Conservation (phyloP, 495 filamentous ascomycete genomes). For the Cenococcum geophilum region DNA sequence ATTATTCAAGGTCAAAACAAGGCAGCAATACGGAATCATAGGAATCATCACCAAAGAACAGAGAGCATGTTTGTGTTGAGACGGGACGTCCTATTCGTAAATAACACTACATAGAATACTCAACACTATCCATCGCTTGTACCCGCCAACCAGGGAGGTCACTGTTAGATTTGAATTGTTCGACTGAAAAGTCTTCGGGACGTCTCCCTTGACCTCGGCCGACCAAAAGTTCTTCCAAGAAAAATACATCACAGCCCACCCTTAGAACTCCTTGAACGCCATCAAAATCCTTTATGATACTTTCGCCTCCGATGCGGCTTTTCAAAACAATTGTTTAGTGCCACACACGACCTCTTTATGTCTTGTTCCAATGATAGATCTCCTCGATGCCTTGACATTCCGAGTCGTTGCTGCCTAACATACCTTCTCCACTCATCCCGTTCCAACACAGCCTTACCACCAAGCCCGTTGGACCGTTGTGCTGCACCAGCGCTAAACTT, state of each 20-base stretch:
- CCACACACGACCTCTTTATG: not conserved
- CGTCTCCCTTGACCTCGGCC: not conserved
- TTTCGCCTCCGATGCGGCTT: not conserved
- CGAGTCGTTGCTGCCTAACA: not conserved
- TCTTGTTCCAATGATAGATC: constrained; percentile 1
- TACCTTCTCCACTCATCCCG: not conserved
- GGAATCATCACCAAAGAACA: not conserved
- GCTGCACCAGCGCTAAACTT: constrained; percentile 26
- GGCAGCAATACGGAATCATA: not conserved
- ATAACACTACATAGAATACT: not conserved
- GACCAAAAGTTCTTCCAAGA: not conserved
- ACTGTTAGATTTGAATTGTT: not conserved
- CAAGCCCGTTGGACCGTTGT: not conserved
- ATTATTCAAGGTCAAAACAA: too few relatives aligned
- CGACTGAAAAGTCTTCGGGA: not conserved
- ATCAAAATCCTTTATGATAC: not conserved
- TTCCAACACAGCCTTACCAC: constrained; percentile 1
- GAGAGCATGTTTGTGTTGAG: not conserved
- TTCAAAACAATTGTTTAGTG: not conserved
- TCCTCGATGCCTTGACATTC: not conserved
- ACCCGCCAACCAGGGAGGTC: not conserved
- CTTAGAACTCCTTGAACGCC: not conserved
- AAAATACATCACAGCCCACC: not conserved
- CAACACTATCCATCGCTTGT: not conserved
- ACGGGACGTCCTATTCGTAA: not conserved